Evolutionary conservation across 768 basidiomycete species (phyloP).

Genomic region (Lentinula edodes): DNA sequence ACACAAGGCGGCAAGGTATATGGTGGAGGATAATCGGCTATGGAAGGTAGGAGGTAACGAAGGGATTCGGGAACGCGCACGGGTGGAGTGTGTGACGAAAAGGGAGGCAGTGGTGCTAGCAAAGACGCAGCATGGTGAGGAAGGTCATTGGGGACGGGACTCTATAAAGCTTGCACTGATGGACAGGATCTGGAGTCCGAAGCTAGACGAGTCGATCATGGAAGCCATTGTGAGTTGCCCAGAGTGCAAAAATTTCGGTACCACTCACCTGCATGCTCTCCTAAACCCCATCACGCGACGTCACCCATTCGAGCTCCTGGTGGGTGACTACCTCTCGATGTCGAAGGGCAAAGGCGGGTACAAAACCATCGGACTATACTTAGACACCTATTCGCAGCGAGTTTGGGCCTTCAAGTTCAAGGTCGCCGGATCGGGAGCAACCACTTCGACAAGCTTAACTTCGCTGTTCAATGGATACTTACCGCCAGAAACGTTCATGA

Average conservation of each 20-base stretch:
- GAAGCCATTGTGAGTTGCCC: conserved; percentile 17
- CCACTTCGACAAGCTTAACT: background rate
- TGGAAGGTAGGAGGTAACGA: conserved; percentile 11
- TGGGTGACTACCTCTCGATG: conserved; percentile 11
- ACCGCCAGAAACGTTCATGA: background rate
- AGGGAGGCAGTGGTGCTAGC: conserved; percentile 12
- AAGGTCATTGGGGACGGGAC: conserved; percentile 6
- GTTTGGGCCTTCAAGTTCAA: conserved; percentile 26
- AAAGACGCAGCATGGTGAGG: background rate
- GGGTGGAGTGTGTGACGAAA: conserved; percentile 3
- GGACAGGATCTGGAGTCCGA: too few species aligned
- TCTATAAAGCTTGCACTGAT: too few species aligned
- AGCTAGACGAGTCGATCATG: conserved; percentile 17
- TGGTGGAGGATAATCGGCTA: conserved; percentile 18
- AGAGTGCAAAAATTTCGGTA: conserved; percentile 5
- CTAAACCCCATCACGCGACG: conserved; percentile 23
- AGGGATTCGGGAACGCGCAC: background rate
- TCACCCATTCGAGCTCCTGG: conserved; percentile 13
- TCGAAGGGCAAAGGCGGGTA: conserved; percentile 3
- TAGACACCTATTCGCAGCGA: conserved; percentile 25
- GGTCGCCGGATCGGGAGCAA: background rate
- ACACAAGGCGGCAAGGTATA: conserved; percentile 13
- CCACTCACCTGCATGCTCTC: conserved; percentile 15
- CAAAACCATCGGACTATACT: conserved; percentile 16
- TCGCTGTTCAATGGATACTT: conserved; percentile 19